Percentiles rank a stretch among this genome's conserved stretches.
Evolutionary conservation across 768 basidiomycete species (phyloP).

Genomic region (Russula abietina): DNA sequence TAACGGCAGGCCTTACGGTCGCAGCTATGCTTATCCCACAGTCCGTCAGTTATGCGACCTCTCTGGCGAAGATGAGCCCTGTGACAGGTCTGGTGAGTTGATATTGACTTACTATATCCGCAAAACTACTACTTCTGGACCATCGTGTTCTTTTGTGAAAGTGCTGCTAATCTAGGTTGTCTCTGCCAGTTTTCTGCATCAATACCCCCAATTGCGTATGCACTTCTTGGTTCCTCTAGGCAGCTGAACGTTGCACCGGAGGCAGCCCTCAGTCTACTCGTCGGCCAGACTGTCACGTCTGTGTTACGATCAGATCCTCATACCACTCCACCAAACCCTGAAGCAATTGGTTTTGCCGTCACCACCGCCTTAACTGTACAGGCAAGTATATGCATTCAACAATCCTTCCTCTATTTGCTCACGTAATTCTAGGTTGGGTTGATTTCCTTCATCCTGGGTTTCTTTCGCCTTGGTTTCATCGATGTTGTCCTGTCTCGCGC

Average conservation of each 20-base stretch:
- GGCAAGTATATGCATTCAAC: constrained; percentile 35
- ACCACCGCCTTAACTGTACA: constrained; percentile 82
- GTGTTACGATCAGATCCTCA: constrained; percentile 39
- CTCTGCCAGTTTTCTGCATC: constrained; percentile 68
- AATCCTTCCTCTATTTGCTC: neutral
- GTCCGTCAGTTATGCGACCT: constrained; percentile 87
- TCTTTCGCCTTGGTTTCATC: constrained; percentile 86
- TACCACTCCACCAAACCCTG: constrained; percentile 35
- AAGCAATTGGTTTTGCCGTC: constrained; percentile 57
- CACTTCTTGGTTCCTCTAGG: constrained; percentile 78
- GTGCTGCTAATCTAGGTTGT: neutral
- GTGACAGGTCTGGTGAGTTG: constrained; percentile 72
- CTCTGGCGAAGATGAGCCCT: constrained; percentile 79
- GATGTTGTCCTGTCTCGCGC: constrained; percentile 91
- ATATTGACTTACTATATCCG: neutral
- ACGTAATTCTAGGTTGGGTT: constrained; percentile 56
- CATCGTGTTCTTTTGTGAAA: neutral
- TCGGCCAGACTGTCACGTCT: constrained; percentile 81
- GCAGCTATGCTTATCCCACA: constrained; percentile 81
- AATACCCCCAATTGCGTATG: constrained; percentile 84
- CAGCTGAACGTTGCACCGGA: constrained; percentile 85
- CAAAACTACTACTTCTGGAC: no score
- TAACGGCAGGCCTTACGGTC: constrained; percentile 82
- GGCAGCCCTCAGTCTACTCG: constrained; percentile 77
- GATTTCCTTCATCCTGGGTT: constrained; percentile 78